Evolutionary conservation across 1,139 yeast species (phyloP).

Genomic region (Pneumocystis carinii): DNA sequence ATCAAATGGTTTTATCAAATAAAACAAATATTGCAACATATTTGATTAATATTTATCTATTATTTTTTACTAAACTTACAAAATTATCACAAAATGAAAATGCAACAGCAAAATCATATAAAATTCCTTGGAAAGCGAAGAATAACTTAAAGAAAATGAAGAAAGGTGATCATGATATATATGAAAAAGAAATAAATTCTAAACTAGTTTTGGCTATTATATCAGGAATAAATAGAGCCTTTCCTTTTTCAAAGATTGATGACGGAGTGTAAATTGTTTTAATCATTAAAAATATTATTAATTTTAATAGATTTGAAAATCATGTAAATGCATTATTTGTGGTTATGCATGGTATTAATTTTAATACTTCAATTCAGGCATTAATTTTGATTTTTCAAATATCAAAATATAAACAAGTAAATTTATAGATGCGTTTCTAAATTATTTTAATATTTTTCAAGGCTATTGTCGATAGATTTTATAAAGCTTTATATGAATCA

Average conservation of each 20-base stretch:
- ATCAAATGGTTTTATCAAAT: slow-evolving; percentile 78
- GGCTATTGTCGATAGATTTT: slow-evolving; percentile 49
- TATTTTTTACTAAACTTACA: slow-evolving; percentile 68
- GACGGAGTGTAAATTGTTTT: slow-evolving; percentile 30
- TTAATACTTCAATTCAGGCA: slow-evolving; percentile 89
- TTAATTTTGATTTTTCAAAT: slow-evolving; percentile 72
- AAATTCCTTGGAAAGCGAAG: slow-evolving; percentile 20
- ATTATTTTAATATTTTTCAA: slow-evolving; percentile 3
- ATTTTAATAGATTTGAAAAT: slow-evolving; percentile 33
- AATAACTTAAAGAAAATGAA: not conserved
- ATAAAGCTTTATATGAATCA: slow-evolving; percentile 79
- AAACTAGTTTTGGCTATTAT: slow-evolving; percentile 78
- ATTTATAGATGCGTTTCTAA: not conserved
- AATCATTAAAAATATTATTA: not conserved
- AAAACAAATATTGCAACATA: slow-evolving; percentile 64
- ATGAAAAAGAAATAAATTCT: slow-evolving; percentile 59
- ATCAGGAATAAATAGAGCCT: slow-evolving; percentile 92
- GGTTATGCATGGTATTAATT: slow-evolving; percentile 87
- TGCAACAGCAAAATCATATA: slow-evolving; percentile 16
- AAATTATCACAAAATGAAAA: slow-evolving; percentile 48
- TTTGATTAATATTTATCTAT: slow-evolving; percentile 70
- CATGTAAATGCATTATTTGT: slow-evolving; percentile 76
- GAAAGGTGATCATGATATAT: slow-evolving; percentile 41
- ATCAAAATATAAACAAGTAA: slow-evolving; percentile 20
- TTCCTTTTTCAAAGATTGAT: slow-evolving; percentile 76